Evolutionary conservation across 306 rosid genomes (phyloP).

Genomic region (Cucurbita ficifolia): DNA sequence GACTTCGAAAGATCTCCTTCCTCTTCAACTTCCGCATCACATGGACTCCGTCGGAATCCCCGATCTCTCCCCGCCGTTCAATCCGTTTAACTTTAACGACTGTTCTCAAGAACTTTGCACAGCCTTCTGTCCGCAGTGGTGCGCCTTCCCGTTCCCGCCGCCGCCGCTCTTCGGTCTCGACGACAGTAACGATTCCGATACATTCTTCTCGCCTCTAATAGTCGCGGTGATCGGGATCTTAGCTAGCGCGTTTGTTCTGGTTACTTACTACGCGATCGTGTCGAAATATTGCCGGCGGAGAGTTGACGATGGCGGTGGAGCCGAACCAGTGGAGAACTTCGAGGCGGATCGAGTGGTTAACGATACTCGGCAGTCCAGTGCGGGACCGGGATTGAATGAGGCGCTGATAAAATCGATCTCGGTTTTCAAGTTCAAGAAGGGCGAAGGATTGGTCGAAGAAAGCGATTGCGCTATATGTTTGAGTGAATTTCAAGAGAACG

Average conservation of each 20-base stretch:
- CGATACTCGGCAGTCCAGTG: conserved; percentile 12
- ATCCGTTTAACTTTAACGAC: conserved; percentile 22
- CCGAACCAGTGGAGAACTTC: neutral
- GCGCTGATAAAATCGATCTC: conserved; percentile 37
- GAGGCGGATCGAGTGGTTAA: neutral
- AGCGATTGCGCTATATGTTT: conserved; percentile 64
- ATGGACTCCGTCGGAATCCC: conserved; percentile 32
- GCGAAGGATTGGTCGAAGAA: conserved; percentile 34
- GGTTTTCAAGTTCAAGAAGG: conserved; percentile 34
- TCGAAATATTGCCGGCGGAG: conserved; percentile 29
- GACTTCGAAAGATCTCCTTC: neutral
- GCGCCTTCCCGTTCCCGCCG: conserved; percentile 44
- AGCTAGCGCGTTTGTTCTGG: conserved; percentile 42
- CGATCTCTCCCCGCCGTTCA: conserved; percentile 29
- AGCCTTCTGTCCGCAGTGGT: conserved; percentile 67
- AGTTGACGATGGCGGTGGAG: conserved; percentile 4
- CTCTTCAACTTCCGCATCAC: neutral
- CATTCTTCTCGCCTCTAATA: conserved; percentile 57
- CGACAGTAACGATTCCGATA: conserved; percentile 5
- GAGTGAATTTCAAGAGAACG: conserved; percentile 55
- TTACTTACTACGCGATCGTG: conserved; percentile 47
- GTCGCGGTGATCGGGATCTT: conserved; percentile 58
- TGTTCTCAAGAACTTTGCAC: conserved; percentile 60
- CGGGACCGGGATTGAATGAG: conserved; percentile 39
- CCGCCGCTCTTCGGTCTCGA: conserved; percentile 26